phyloP scores from a whole-genome alignment of 2,329 filamentous ascomycete genomes.

The Graphilbum ipis-grandicollis region DNA sequence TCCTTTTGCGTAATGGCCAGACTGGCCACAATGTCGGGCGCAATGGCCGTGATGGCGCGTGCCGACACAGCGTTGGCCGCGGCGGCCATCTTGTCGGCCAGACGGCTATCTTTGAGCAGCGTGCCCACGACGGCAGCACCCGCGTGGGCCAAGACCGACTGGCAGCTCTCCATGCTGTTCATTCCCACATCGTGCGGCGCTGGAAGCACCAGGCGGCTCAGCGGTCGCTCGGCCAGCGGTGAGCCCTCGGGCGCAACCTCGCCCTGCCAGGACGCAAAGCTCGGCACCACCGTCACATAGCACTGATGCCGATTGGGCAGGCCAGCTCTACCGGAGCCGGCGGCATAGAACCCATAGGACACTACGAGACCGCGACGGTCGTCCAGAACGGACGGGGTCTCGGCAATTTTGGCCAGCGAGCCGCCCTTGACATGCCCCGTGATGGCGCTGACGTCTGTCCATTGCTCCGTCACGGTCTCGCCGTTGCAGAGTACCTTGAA shows the following conservation, averaged over 20 bases:
- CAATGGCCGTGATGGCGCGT: conserved; percentile 14
- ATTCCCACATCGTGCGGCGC: conserved; percentile 31
- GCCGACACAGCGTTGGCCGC: conserved; percentile 13
- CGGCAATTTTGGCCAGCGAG: conserved; percentile 18
- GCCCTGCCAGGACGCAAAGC: conserved; percentile 25
- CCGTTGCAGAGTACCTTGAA: conserved; percentile 19
- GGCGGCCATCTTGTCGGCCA: conserved; percentile 12
- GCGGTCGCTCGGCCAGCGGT: conserved; percentile 20
- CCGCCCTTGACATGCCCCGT: conserved; percentile 24
- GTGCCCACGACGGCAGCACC: conserved; percentile 14
- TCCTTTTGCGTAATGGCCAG: conserved; percentile 35
- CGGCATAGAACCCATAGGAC: conserved; percentile 30
- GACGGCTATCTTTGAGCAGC: conserved; percentile 12
- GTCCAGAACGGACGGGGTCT: conserved; percentile 15
- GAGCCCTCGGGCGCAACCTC: conserved; percentile 21
- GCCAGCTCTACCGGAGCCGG: conserved; percentile 23
- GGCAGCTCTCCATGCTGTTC: conserved; percentile 28
- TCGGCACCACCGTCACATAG: conserved; percentile 25
- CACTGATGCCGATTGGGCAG: conserved; percentile 25
- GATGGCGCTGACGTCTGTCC: conserved; percentile 26
- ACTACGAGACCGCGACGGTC: conserved; percentile 20
- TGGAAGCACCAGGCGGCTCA: conserved; percentile 25
- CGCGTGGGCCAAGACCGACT: conserved; percentile 20
- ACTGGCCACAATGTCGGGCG: conserved; percentile 26
- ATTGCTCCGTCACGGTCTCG: conserved; percentile 23